Conservation (phyloP, 768 basidiomycete genomes). For the Suillus tomentosus region DNA sequence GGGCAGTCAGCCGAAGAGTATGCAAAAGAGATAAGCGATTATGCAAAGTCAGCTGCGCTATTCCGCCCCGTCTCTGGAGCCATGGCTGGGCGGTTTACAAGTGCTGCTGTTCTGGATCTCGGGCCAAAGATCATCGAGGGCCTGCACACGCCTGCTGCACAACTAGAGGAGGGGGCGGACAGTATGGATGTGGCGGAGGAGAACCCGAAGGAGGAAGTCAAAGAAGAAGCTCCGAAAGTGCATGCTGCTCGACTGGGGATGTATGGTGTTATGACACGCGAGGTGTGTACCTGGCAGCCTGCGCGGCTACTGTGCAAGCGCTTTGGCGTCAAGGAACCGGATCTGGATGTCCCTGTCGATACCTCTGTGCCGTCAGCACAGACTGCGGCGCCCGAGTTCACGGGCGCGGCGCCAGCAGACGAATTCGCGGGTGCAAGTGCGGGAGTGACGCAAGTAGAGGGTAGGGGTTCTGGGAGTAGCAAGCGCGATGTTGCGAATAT, state of each 20-base stretch:
- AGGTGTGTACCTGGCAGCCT: conserved; percentile 75
- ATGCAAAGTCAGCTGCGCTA: conserved; percentile 81
- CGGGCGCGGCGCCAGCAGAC: conserved; percentile 8
- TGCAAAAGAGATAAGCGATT: conserved; percentile 83
- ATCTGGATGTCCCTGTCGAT: conserved; percentile 52
- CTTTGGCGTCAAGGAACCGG: conserved; percentile 89
- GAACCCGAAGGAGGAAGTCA: conserved; percentile 38
- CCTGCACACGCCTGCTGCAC: conserved; percentile 57
- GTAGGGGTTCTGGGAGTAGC: conserved; percentile 17
- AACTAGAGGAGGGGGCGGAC: conserved; percentile 44
- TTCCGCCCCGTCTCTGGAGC: conserved; percentile 92
- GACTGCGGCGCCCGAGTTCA: conserved; percentile 17
- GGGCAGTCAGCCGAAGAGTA: conserved; percentile 68
- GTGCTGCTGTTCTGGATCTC: conserved; percentile 68
- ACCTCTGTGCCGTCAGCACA: conserved; percentile 28
- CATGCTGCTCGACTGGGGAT: conserved; percentile 85
- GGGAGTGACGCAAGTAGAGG: not conserved
- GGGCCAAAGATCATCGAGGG: conserved; percentile 68
- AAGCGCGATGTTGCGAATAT: conserved; percentile 75
- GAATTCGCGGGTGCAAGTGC: not conserved
- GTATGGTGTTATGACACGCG: conserved; percentile 88
- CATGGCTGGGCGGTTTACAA: conserved; percentile 94
- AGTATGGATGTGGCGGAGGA: conserved; percentile 43
- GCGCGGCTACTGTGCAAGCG: conserved; percentile 87
- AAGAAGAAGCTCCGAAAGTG: conserved; percentile 73